A percentile compares a stretch with the other conserved stretches of the same genome.
Conservation (phyloP, 352 stramenopile species). For the Phytophthora megakarya region DNA sequence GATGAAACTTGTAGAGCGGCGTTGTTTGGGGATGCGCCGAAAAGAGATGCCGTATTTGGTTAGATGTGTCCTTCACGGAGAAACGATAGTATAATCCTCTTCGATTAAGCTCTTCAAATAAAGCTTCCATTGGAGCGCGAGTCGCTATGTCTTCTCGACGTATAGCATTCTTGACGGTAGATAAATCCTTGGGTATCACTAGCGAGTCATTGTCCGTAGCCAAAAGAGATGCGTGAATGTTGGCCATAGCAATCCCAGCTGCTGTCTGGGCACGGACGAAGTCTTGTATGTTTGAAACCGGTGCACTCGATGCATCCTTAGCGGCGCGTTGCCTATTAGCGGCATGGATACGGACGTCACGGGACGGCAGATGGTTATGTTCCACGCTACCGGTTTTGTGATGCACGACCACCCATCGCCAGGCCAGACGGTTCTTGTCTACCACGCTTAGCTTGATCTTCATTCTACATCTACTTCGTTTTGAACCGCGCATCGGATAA, state of each 20-base stretch:
- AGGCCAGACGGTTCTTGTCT: neutral
- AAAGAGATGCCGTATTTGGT: conserved; percentile 14
- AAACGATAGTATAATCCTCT: neutral
- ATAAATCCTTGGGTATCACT: neutral
- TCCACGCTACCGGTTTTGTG: neutral
- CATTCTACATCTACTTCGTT: conserved; percentile 4
- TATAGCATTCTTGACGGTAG: neutral
- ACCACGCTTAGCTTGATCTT: conserved; percentile 1
- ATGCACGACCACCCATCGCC: neutral
- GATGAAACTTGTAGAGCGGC: neutral
- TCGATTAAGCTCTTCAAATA: neutral
- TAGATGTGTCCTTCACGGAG: neutral
- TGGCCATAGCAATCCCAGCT: neutral
- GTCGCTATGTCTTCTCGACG: neutral
- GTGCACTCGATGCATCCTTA: neutral
- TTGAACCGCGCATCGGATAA: neutral
- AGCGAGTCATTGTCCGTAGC: neutral
- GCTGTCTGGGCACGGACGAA: neutral
- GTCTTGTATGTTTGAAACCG: neutral
- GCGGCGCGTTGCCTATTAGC: neutral
- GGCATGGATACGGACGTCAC: neutral
- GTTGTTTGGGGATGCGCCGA: conserved; percentile 6
- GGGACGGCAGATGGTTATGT: neutral
- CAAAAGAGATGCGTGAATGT: neutral
- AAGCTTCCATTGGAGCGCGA: neutral